phyloP scores from a whole-genome alignment of 345 rosid genomes.

The Rhodamnia rubescens region DNA sequence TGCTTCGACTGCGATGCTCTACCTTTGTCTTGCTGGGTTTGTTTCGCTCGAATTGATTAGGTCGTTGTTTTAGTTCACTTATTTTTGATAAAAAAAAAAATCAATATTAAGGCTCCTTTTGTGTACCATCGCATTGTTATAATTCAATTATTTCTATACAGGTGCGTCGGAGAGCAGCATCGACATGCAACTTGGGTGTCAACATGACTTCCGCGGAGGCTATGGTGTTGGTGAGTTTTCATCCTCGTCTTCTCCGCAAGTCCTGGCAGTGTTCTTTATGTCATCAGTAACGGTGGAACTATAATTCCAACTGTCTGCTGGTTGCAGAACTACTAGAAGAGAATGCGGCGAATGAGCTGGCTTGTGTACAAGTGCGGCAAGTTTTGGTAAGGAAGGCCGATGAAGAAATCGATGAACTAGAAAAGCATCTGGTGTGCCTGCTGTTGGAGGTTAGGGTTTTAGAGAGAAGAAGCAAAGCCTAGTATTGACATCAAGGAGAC shows the following conservation, averaged over 20 bases:
- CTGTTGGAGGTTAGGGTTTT: too few species aligned
- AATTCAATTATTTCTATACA: background rate
- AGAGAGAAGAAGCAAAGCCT: too few species aligned
- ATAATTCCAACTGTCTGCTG: background rate
- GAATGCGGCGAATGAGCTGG: slow-evolving; percentile 40
- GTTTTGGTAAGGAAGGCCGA: slow-evolving; percentile 39
- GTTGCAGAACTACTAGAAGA: slow-evolving; percentile 52
- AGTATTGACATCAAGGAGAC: too few species aligned
- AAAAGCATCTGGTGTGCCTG: slow-evolving; percentile 22
- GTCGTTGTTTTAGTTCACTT: background rate
- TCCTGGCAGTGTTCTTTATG: background rate
- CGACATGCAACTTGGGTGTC: slow-evolving; percentile 16
- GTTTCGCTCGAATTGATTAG: background rate
- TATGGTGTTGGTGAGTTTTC: slow-evolving; percentile 31
- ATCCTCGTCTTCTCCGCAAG: background rate
- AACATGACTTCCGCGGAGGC: slow-evolving; percentile 30
- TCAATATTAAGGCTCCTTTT: background rate
- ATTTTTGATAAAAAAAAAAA: too few species aligned
- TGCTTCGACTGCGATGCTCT: background rate
- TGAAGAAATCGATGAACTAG: slow-evolving; percentile 41
- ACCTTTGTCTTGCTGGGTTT: background rate
- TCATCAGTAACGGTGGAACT: background rate
- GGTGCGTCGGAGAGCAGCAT: slow-evolving; percentile 21
- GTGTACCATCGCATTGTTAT: background rate
- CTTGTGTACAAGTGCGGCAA: slow-evolving; percentile 39